These are phyloP conservation scores for Odonthalia washingtoniensis DNA, from an alignment of 31 red algal genomes.

Conservation along the genomic window DNA sequence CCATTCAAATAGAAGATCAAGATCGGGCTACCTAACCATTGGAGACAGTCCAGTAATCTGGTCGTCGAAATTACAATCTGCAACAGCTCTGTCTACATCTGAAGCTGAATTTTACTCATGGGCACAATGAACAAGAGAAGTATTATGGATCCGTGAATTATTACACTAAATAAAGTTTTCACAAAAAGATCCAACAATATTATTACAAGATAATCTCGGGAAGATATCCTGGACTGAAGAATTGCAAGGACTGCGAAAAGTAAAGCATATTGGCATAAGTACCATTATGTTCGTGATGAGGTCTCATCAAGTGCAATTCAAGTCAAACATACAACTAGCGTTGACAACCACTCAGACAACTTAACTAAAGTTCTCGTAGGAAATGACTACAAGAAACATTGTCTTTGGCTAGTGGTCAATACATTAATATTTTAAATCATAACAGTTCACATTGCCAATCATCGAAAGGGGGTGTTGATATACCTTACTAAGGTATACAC, in stretches of 20 bases:
- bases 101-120: conserved; percentile 46
- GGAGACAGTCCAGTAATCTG: conserved; percentile 23
- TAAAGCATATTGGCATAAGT: conserved; percentile 40
- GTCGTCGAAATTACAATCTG: conserved; percentile 30
- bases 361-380: conserved; percentile 26
- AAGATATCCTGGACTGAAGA: conserved; percentile 39
- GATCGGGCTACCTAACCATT: conserved; percentile 26
- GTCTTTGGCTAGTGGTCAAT: background rate
- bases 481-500: too few species aligned
- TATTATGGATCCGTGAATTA: background rate
- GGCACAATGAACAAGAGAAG: too few species aligned
- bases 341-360: conserved; percentile 11
- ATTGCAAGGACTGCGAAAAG: conserved; percentile 31
- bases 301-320: conserved; percentile 17
- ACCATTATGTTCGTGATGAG: conserved; percentile 45
- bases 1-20: conserved; percentile 22
- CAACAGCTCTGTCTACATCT: conserved; percentile 10
- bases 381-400: too few species aligned
- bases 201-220: conserved; percentile 27
- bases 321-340: conserved; percentile 2
- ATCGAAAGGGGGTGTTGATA: background rate
- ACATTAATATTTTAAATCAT: background rate
- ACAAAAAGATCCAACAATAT: background rate
- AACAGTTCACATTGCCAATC: too few species aligned
- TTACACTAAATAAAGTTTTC: background rate